Evolutionary conservation across 176 grass and related monocot genomes (phyloP), one percentile per base, ranked within the genome.

Genomic region (Bothriochloa decipiens): DNA sequence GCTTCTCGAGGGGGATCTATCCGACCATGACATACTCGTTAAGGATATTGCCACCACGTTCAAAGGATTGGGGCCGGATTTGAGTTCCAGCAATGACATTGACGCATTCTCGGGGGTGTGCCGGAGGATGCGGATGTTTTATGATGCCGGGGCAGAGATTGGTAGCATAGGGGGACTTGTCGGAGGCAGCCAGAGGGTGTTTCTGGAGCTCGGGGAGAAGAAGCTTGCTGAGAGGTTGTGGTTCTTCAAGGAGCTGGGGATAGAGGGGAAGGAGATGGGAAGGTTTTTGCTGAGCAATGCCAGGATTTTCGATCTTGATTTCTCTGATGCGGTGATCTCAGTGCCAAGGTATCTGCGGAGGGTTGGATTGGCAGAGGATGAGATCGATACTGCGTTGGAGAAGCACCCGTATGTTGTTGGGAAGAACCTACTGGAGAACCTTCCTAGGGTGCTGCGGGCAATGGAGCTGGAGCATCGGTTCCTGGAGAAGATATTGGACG

Each of bases 231-330:
- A 91, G 82, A 93, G 61, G 75, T 70, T 95, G 83, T 20, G 65
- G 25, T 95, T 93, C 79, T 97, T 97, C 62, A 79, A 71, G 65
- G 82, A 76, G 57, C 80, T 97, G 84, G 95, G 92, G 26, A 84
- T 97, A 79, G 28, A 58, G n/a, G 36, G 32, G 65, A 74, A 91
- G 79, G 82, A 92, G 1, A n/a, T 89, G 61, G 92, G 82, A 47
- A 74, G 49, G 18, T 97, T 91, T 77, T 67, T 97, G 81, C 81
- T 97, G 35, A 66, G 63, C 62, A 89, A 92, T 81, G 10, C 88
- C 33, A 74, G 64, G 28, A 11, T 95, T 84, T 93, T 95, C 3
- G 12, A 93, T 85, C 10, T 86, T 86, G 89, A 95, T 80, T 92
- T 95, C 68, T 85, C 85, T 32, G 80, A 72, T 28, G 49, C 81